Evolutionary conservation across 2,329 filamentous ascomycete genomes (phyloP), one percentile per base, ranked within the genome.

Genomic region (Lachnellula subtilissima): DNA sequence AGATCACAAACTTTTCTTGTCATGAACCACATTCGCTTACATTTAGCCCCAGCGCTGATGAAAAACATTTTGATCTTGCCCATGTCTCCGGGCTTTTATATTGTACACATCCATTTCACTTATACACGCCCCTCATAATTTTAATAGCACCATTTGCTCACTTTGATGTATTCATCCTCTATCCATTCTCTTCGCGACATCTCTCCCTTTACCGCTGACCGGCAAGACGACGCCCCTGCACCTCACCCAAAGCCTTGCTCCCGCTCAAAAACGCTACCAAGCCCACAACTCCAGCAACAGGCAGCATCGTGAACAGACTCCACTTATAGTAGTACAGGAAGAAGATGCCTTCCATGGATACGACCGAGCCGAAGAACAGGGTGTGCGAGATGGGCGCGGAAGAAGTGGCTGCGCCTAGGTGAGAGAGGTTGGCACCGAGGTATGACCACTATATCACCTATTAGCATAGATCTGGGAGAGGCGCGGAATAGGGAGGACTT

Each of bases 311-410:
- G 80, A 97, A 96, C 47, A 99, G 78, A 69, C 87, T 96, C 92
- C 93, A 97, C 69, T 76, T 84, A 52, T 83, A 87, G 75, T 97
- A 97, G 80, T 99, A 99, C 63, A 96, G 75, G 77, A 94, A 93
- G 75, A 99, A 97, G 55, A 96, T 85, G 15, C 83, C 88, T 73
- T 99, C 94, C 78, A 99, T 89, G 22, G 86, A 85, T 40, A 96
- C 59, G 54, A 99, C 84, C 5, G 91, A 96, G 51, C 88, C 89
- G 64, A 95, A 88, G 78, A 97, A 99, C 36, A 91, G 72, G 32
- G 78, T 77, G 71, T 99, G 93, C 5, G 93, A 87, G 45, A 96
- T 65, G 2, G 94, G 93, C 1, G 91, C 89, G 22, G 82, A 78
- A 56, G 83, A 77, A 50, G 97, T 74, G 8, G 94, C 93, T 70